A percentile compares a stretch with the other conserved stretches of the same genome.
phyloP scores from a whole-genome alignment of 208 protist genomes.

The Leptomonas pyrrhocoris region DNA sequence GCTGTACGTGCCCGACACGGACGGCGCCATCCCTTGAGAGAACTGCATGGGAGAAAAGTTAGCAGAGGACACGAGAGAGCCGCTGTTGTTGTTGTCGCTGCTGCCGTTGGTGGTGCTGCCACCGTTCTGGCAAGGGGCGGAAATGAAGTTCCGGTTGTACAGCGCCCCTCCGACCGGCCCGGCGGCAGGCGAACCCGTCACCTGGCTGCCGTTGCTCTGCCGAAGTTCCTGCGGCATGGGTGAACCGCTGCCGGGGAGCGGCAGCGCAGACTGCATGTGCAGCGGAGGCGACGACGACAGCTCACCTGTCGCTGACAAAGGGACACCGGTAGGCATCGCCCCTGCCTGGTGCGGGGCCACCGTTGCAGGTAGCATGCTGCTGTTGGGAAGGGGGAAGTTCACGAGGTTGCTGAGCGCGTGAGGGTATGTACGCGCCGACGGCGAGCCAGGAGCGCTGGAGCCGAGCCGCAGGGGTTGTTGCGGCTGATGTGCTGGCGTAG shows the following conservation, averaged over 20 bases:
- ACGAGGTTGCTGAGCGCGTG: conserved; percentile 4
- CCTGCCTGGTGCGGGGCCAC: not conserved
- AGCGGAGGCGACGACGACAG: not conserved
- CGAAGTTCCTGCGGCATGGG: conserved; percentile 6
- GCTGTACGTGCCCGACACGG: not conserved
- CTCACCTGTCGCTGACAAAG: not conserved
- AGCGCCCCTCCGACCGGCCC: not conserved
- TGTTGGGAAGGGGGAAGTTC: not conserved
- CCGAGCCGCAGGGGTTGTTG: not conserved
- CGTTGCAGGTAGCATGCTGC: not conserved
- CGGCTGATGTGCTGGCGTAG: conserved; percentile 3
- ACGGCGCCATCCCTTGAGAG: not conserved
- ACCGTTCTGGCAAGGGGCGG: conserved; percentile 2
- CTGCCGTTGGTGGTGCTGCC: not conserved
- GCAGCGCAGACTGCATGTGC: not conserved
- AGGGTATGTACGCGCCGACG: conserved; percentile 6
- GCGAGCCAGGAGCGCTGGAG: conserved; percentile 9
- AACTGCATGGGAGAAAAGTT: conserved; percentile 14
- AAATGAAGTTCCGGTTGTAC: conserved; percentile 14
- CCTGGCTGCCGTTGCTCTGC: conserved; percentile 5
- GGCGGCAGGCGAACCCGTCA: conserved; percentile 4
- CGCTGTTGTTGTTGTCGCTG: conserved; percentile 11
- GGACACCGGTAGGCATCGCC: not conserved
- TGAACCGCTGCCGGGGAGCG: conserved; percentile 5
- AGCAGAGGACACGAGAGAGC: conserved; percentile 11